Conservation (phyloP, 768 basidiomycete species). For the Galerina marginata region DNA sequence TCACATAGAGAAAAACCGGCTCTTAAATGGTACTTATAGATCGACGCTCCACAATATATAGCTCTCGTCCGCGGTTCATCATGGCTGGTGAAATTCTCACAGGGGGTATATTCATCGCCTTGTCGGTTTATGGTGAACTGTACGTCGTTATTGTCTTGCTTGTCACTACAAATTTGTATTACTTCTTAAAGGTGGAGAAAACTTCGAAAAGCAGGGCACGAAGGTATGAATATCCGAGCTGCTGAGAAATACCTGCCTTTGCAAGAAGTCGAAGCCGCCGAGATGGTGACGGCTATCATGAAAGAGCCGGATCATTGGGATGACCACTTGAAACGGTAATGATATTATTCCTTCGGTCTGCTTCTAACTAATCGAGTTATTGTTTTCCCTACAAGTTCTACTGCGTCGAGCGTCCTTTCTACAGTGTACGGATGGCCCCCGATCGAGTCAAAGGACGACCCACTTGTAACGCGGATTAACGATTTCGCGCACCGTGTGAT, state of each 20-base stretch:
- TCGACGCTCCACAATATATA: background rate
- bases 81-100: background rate
- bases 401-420: slow-evolving; percentile 34
- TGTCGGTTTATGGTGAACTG: background rate
- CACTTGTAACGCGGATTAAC: slow-evolving; percentile 58
- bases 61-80: background rate
- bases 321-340: background rate
- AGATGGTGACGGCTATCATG: background rate
- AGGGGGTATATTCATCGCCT: background rate
- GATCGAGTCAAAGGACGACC: slow-evolving; percentile 61
- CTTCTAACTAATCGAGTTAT: background rate
- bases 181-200: too few species aligned
- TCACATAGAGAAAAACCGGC: too few species aligned
- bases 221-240: background rate
- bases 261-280: background rate
- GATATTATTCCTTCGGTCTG: background rate
- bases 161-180: too few species aligned
- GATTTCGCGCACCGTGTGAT: slow-evolving; percentile 41
- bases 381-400: background rate
- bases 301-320: background rate
- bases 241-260: background rate
- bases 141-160: background rate
- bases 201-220: background rate
- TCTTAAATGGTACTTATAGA: background rate
- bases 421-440: slow-evolving; percentile 66